Percentiles rank a stretch among this genome's conserved stretches.
Evolutionary conservation across 2,329 filamentous ascomycete species (phyloP).

Genomic region (Diplocarpon mali): DNA sequence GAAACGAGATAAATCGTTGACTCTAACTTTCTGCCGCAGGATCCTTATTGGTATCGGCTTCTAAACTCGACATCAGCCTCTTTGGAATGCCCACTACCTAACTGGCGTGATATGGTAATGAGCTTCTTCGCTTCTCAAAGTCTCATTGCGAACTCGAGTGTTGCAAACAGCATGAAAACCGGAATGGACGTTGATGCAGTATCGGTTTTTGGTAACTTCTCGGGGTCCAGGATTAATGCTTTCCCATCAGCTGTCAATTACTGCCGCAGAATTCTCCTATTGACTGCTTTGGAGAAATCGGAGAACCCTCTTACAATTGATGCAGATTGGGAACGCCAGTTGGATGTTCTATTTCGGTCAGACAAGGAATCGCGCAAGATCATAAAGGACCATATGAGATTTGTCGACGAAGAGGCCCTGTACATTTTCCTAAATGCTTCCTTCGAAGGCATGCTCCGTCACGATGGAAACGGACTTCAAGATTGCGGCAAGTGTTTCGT

Average conservation of each 20-base stretch:
- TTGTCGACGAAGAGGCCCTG: slow-evolving; percentile 31
- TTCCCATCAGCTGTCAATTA: slow-evolving; percentile 63
- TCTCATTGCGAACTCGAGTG: slow-evolving; percentile 22
- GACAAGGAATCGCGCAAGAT: slow-evolving; percentile 53
- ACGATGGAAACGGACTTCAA: slow-evolving; percentile 30
- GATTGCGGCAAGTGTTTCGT: slow-evolving; percentile 42
- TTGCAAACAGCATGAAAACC: slow-evolving; percentile 25
- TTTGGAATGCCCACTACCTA: slow-evolving; percentile 32
- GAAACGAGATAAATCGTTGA: not conserved
- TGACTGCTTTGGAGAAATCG: slow-evolving; percentile 35
- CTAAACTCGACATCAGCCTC: slow-evolving; percentile 41
- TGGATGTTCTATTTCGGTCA: slow-evolving; percentile 62
- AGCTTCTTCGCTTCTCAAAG: slow-evolving; percentile 37
- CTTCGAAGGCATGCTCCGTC: slow-evolving; percentile 44
- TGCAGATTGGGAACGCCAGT: slow-evolving; percentile 72
- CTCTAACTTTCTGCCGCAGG: slow-evolving; percentile 16
- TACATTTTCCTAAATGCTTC: slow-evolving; percentile 40
- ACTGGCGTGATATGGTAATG: slow-evolving; percentile 40
- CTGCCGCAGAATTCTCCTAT: slow-evolving; percentile 48
- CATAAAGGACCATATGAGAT: slow-evolving; percentile 43
- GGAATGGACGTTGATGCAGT: slow-evolving; percentile 33
- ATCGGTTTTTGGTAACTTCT: slow-evolving; percentile 29
- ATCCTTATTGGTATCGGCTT: slow-evolving; percentile 58
- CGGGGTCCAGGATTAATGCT: slow-evolving; percentile 37
- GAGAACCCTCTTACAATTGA: slow-evolving; percentile 39